These are phyloP conservation scores for Aegilops sharonensis DNA, from an alignment of 176 grass and related monocot genomes.

Conservation along the genomic window DNA sequence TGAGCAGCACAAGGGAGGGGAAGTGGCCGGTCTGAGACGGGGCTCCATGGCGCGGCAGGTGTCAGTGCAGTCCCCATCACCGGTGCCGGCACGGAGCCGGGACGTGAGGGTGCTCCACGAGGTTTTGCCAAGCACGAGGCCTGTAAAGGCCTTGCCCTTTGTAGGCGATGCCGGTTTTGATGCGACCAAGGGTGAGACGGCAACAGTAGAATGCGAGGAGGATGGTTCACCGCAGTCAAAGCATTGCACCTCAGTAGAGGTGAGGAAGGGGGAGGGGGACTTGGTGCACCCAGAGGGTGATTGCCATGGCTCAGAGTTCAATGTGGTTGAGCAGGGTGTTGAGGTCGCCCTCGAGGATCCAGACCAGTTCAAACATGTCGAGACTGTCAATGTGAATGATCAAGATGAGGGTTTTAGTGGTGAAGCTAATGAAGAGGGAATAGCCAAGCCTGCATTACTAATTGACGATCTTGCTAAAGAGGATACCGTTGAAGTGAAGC, in stretches of 20 bases:
- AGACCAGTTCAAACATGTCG: conserved; percentile 28
- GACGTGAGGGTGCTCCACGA: conserved; percentile 87
- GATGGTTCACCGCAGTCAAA: conserved; percentile 61
- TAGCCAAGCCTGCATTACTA: background rate
- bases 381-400: background rate
- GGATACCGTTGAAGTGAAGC: conserved; percentile 8
- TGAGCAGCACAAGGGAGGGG: conserved; percentile 42
- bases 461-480: conserved; percentile 12
- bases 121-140: conserved; percentile 58
- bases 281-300: conserved; percentile 5
- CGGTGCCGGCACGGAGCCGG: conserved; percentile 40
- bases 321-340: conserved; percentile 69
- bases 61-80: conserved; percentile 28
- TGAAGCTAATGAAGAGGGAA: conserved; percentile 19
- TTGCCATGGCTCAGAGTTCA: conserved; percentile 48
- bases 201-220: conserved; percentile 26
- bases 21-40: conserved; percentile 33
- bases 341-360: conserved; percentile 49
- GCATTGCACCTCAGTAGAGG: conserved; percentile 66
- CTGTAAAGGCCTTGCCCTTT: conserved; percentile 37
- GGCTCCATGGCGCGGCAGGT: conserved; percentile 36
- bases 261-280: conserved; percentile 38
- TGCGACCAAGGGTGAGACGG: conserved; percentile 17
- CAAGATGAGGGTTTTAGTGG: background rate
- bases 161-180: conserved; percentile 11